A percentile compares a stretch with the other conserved stretches of the same genome.
Conservation (phyloP, 257 asterid genomes). For the Nicotiana tabacum region DNA sequence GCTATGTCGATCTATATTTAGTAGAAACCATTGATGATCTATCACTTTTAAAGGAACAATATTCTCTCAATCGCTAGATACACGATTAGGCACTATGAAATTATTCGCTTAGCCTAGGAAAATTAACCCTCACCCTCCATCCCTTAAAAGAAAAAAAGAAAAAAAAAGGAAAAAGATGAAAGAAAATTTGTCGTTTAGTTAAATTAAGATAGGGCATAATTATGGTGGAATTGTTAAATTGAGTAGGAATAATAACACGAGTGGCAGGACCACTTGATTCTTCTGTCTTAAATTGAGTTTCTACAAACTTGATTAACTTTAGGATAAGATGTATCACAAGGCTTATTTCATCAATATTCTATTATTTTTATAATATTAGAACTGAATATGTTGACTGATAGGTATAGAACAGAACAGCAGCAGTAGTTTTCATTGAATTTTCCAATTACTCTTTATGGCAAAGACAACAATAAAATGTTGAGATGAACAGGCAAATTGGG, state of each 20-base stretch:
- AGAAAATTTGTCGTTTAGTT: neutral
- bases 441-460: neutral
- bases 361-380: neutral
- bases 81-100: neutral
- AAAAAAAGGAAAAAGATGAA: no score
- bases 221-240: conserved; percentile 1
- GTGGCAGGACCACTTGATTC: conserved; percentile 21
- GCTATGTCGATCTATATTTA: neutral
- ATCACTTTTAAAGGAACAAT: neutral
- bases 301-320: neutral
- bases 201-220: neutral
- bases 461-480: conserved; percentile 8
- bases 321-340: neutral
- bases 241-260: conserved; percentile 13
- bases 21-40: neutral
- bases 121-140: no score
- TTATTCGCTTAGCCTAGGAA: neutral
- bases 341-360: conserved; percentile 17
- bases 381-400: neutral
- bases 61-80: neutral
- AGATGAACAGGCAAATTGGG: conserved; percentile 18
- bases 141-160: no score
- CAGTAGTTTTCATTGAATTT: neutral
- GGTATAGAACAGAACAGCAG: neutral
- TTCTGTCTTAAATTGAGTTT: neutral